Conservation (phyloP, 768 basidiomycete species). For the Macrolepiota albuminosa region DNA sequence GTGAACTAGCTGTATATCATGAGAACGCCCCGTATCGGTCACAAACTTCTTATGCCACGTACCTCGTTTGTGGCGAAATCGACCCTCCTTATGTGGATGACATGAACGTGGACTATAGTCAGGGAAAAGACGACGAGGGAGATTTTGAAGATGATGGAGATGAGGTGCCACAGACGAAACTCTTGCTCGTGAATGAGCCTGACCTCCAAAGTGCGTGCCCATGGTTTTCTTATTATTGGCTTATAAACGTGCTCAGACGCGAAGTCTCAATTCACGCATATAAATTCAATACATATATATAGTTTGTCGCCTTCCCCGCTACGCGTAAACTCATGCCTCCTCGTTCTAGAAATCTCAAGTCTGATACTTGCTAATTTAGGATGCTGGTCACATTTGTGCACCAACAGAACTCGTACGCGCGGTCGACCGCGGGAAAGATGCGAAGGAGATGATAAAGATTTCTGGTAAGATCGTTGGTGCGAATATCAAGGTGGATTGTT, state of each 20-base stretch:
- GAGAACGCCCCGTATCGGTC: conserved; percentile 36
- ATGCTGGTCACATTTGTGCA: conserved; percentile 39
- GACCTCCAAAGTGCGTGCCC: conserved; percentile 55
- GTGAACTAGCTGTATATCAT: conserved; percentile 61
- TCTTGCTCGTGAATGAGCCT: conserved; percentile 59
- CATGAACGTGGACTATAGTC: conserved; percentile 34
- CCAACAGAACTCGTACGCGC: conserved; percentile 34
- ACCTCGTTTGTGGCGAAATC: conserved; percentile 60
- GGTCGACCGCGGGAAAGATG: conserved; percentile 36
- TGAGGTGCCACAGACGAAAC: conserved; percentile 40
- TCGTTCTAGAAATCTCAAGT: not conserved
- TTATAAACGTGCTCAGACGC: conserved; percentile 34
- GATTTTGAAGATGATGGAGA: conserved; percentile 35
- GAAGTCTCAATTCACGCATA: conserved; percentile 44
- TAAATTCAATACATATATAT: conserved; percentile 65
- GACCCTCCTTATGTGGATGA: conserved; percentile 25
- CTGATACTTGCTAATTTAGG: conserved; percentile 24
- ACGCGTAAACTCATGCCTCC: conserved; percentile 36
- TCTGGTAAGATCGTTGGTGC: conserved; percentile 46
- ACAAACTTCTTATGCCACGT: conserved; percentile 57
- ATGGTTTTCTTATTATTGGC: not conserved
- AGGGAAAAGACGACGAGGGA: conserved; percentile 24
- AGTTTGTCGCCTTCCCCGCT: conserved; percentile 64
- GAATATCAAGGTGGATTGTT: conserved; percentile 44
- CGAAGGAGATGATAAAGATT: conserved; percentile 30